Conservation (phyloP, 306 rosid species). For the Sesbania bispinosa region DNA sequence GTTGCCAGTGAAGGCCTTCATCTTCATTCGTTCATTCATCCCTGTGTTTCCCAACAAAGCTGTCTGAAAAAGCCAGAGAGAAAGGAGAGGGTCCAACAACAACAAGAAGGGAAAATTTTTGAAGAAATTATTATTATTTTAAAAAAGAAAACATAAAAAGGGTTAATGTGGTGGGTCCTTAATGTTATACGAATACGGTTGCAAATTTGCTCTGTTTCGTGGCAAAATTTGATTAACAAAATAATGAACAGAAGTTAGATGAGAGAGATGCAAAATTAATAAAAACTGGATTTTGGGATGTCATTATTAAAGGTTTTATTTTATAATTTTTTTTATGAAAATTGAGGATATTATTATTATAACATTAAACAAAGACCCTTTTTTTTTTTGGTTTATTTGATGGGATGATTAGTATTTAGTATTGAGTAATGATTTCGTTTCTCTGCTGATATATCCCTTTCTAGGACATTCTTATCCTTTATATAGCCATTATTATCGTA, state of each 20-base stretch:
- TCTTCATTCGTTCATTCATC: slow-evolving; percentile 22
- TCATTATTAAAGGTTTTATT: background rate
- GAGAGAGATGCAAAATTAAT: background rate
- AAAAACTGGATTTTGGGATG: background rate
- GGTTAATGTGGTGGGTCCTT: slow-evolving; percentile 48
- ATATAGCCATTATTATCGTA: background rate
- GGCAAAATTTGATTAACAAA: slow-evolving; percentile 26
- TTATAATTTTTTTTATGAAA: background rate
- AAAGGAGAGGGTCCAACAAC: slow-evolving; percentile 35
- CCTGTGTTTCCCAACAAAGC: slow-evolving; percentile 44
- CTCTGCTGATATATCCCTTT: background rate
- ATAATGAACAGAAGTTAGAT: background rate
- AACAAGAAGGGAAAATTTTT: background rate
- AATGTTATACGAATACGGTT: slow-evolving; percentile 35
- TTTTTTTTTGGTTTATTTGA: background rate
- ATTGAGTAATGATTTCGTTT: background rate
- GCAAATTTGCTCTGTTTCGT: slow-evolving; percentile 52
- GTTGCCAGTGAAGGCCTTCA: slow-evolving; percentile 31
- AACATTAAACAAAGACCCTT: background rate
- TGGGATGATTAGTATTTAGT: background rate
- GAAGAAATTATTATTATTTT: slow-evolving; percentile 16
- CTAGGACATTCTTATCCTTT: background rate
- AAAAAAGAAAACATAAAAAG: background rate
- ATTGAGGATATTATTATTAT: background rate
- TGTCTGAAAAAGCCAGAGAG: slow-evolving; percentile 46